Evolutionary conservation across 805 yeast species (phyloP).

Genomic region (Blastobotrys peoriensis): DNA sequence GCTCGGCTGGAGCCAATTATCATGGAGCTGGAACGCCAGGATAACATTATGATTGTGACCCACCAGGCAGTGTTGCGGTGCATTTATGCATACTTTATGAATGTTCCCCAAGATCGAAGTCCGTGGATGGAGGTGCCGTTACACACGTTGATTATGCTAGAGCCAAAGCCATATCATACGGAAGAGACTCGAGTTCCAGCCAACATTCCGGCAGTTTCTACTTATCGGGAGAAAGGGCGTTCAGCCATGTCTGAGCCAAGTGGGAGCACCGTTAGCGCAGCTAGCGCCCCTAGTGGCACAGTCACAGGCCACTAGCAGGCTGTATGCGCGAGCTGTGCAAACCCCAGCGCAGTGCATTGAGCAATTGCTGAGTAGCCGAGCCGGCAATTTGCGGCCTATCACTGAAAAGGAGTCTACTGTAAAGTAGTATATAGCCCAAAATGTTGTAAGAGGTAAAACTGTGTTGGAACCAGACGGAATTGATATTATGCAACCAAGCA

Average conservation of each 20-base stretch:
- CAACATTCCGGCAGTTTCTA: slow-evolving; percentile 94
- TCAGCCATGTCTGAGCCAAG: slow-evolving; percentile 12
- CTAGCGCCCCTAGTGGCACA: too few species aligned
- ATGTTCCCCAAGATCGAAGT: slow-evolving; percentile 92
- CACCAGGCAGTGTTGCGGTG: slow-evolving; percentile 98
- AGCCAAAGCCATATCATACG: slow-evolving; percentile 92
- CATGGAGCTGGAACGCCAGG: slow-evolving; percentile 97
- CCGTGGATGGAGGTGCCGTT: slow-evolving; percentile 99
- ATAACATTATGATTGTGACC: slow-evolving; percentile 88
- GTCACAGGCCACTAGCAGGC: too few species aligned
- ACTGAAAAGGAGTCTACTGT: too few species aligned
- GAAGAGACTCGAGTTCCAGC: slow-evolving; percentile 87
- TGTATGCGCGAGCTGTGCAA: too few species aligned
- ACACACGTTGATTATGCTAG: slow-evolving; percentile 88
- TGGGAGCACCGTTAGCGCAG: too few species aligned
- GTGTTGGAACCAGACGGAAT: too few species aligned
- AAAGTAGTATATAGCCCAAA: too few species aligned
- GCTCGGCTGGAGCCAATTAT: slow-evolving; percentile 93
- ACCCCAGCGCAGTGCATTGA: too few species aligned
- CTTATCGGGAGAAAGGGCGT: slow-evolving; percentile 87
- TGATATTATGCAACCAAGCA: too few species aligned
- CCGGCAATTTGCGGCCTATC: too few species aligned
- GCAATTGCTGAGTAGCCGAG: too few species aligned
- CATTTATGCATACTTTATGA: slow-evolving; percentile 96
- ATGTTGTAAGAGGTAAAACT: too few species aligned